Conservation (phyloP, 2,329 filamentous ascomycete species). For the Fusarium succisae region DNA sequence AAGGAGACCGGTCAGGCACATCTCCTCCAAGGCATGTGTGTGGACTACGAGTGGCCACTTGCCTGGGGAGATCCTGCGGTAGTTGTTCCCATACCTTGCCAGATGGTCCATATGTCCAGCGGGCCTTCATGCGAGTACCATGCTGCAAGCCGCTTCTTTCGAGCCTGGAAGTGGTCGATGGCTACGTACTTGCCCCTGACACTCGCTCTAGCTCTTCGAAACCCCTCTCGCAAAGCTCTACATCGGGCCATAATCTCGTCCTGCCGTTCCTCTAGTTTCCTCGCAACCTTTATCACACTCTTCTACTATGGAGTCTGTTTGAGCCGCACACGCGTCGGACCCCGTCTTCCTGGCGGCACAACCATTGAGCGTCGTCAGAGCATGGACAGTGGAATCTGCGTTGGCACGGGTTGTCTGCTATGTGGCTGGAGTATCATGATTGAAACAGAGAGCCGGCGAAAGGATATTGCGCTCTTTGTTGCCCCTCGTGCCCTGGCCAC, state of each 20-base stretch:
- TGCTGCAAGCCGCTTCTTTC: conserved; percentile 71
- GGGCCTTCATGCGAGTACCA: conserved; percentile 80
- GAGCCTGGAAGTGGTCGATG: conserved; percentile 78
- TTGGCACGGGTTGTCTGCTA: conserved; percentile 75
- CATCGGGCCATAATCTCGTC: conserved; percentile 68
- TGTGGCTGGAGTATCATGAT: conserved; percentile 86
- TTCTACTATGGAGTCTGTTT: conserved; percentile 91
- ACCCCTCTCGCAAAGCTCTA: conserved; percentile 56
- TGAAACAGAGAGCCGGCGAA: conserved; percentile 71
- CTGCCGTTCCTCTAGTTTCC: conserved; percentile 77
- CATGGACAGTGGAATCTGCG: conserved; percentile 72
- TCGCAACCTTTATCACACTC: conserved; percentile 78
- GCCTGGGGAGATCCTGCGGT: conserved; percentile 76
- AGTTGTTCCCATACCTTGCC: conserved; percentile 79
- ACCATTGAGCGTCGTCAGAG: conserved; percentile 57
- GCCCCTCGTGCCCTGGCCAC: conserved; percentile 80
- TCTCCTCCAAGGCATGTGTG: conserved; percentile 76
- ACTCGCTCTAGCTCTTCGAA: conserved; percentile 66
- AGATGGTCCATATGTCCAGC: conserved; percentile 83
- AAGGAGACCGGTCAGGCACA: conserved; percentile 75
- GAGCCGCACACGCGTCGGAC: conserved; percentile 76
- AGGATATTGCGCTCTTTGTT: conserved; percentile 84
- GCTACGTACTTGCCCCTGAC: conserved; percentile 81
- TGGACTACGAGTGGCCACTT: conserved; percentile 73
- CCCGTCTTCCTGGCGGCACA: conserved; percentile 66